Evolutionary conservation across 495 filamentous ascomycete genomes (phyloP).

Genomic region (Baudoinia panamericana): DNA sequence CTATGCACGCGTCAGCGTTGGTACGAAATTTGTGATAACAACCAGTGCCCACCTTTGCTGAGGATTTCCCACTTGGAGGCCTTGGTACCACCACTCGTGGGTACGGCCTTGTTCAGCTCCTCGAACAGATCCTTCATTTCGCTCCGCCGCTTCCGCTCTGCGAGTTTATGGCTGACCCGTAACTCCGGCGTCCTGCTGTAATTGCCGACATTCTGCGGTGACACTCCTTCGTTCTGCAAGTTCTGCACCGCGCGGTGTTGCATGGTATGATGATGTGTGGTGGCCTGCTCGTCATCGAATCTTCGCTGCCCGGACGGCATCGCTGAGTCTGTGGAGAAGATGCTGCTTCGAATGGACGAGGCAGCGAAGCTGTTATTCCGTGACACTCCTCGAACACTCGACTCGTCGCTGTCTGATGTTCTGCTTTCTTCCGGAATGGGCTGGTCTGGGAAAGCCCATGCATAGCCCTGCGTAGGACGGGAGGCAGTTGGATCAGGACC

Average conservation of each 20-base stretch:
- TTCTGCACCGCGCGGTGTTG: slow-evolving; percentile 28
- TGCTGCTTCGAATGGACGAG: slow-evolving; percentile 30
- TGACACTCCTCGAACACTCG: slow-evolving; percentile 25
- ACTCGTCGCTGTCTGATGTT: slow-evolving; percentile 28
- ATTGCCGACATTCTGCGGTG: slow-evolving; percentile 25
- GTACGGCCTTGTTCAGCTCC: slow-evolving; percentile 64
- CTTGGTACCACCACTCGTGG: slow-evolving; percentile 77
- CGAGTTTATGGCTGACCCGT: slow-evolving; percentile 89
- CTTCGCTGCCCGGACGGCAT: slow-evolving; percentile 29
- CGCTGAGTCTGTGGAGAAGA: slow-evolving; percentile 28
- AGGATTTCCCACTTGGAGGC: slow-evolving; percentile 98
- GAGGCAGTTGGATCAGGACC: slow-evolving; percentile 33
- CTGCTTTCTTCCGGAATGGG: slow-evolving; percentile 25
- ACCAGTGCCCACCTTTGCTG: slow-evolving; percentile 78
- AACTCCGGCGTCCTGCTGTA: slow-evolving; percentile 93
- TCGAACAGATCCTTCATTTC: slow-evolving; percentile 99
- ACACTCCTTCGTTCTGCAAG: slow-evolving; percentile 25
- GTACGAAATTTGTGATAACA: not conserved
- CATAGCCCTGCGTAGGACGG: slow-evolving; percentile 31
- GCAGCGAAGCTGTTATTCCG: slow-evolving; percentile 29
- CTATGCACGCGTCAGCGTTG: slow-evolving; percentile 6
- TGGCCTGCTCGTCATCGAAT: slow-evolving; percentile 28
- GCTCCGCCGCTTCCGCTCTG: slow-evolving; percentile 86
- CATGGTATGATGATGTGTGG: slow-evolving; percentile 33
- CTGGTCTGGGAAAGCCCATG: slow-evolving; percentile 33